Evolutionary conservation across 805 yeast species (phyloP).

Genomic region (Cyberlindnera nakhonratchasimensis): DNA sequence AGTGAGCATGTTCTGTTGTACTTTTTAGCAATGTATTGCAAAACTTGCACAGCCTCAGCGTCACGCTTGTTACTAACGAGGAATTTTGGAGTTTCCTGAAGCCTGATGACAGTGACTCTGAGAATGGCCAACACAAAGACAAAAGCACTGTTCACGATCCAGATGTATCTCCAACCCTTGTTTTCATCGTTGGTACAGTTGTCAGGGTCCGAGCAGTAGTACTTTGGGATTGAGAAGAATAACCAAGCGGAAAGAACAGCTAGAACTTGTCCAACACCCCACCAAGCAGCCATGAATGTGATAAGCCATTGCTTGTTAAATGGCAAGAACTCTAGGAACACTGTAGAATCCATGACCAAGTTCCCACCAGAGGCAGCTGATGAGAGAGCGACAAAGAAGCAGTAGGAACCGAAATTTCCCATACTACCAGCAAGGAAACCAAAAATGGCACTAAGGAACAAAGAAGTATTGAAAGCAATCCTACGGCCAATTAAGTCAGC

Average conservation of each 20-base stretch:
- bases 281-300: slow-evolving; percentile 49
- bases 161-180: slow-evolving; percentile 56
- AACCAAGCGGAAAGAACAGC: slow-evolving; percentile 49
- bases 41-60: slow-evolving; percentile 42
- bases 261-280: slow-evolving; percentile 56
- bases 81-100: slow-evolving; percentile 53
- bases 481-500: slow-evolving; percentile 51
- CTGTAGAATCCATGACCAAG: slow-evolving; percentile 46
- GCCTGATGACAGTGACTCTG: slow-evolving; percentile 41
- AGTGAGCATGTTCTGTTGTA: slow-evolving; percentile 39
- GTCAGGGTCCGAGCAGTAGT: slow-evolving; percentile 41
- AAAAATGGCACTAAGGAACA: slow-evolving; percentile 41
- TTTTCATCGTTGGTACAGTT: slow-evolving; percentile 41
- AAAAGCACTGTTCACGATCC: slow-evolving; percentile 49
- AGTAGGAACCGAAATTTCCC: slow-evolving; percentile 44
- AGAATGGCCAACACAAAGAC: slow-evolving; percentile 43
- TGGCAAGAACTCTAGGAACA: slow-evolving; percentile 48
- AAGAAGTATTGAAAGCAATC: slow-evolving; percentile 43
- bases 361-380: slow-evolving; percentile 52
- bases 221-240: slow-evolving; percentile 38
- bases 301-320: slow-evolving; percentile 45
- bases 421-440: slow-evolving; percentile 48
- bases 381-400: slow-evolving; percentile 42
- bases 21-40: slow-evolving; percentile 44
- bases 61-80: slow-evolving; percentile 47